phyloP scores from a whole-genome alignment of 2,329 filamentous ascomycete species.

The Aspergillus arachidicola region DNA sequence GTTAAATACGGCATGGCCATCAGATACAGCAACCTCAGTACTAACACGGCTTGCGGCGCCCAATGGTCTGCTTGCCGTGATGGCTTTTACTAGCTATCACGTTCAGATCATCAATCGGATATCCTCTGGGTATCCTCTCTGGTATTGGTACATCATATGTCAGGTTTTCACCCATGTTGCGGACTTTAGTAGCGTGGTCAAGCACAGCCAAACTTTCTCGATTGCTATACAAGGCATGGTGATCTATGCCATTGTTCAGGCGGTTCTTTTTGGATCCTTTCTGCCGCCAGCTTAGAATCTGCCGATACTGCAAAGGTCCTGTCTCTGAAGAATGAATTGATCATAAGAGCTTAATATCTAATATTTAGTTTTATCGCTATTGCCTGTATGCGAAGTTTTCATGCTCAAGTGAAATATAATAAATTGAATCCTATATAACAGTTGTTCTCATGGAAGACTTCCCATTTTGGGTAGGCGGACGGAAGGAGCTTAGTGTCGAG shows the following conservation, averaged over 20 bases:
- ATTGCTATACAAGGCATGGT: constrained; percentile 68
- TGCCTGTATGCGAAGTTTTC: background rate
- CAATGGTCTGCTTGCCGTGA: constrained; percentile 70
- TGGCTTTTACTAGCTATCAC: constrained; percentile 81
- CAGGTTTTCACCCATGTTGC: constrained; percentile 26
- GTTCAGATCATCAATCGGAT: constrained; percentile 92
- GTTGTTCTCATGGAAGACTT: too few species aligned
- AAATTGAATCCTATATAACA: too few species aligned
- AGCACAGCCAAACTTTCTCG: constrained; percentile 24
- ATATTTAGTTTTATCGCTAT: background rate
- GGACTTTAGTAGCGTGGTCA: constrained; percentile 10
- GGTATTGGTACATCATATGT: constrained; percentile 79
- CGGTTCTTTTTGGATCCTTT: constrained; percentile 82
- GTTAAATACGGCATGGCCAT: constrained; percentile 31
- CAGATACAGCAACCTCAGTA: constrained; percentile 29
- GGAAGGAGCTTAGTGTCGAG: constrained; percentile 3
- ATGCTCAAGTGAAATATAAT: background rate
- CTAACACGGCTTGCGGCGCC: constrained; percentile 65
- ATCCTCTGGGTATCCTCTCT: constrained; percentile 83
- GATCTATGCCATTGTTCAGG: constrained; percentile 82
- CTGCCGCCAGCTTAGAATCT: constrained; percentile 74
- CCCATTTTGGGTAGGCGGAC: background rate
- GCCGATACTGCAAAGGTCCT: background rate
- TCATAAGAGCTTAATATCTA: background rate
- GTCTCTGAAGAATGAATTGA: background rate